phyloP scores from a whole-genome alignment of 1,139 yeast genomes.

The Saccharomycopsis phalli region DNA sequence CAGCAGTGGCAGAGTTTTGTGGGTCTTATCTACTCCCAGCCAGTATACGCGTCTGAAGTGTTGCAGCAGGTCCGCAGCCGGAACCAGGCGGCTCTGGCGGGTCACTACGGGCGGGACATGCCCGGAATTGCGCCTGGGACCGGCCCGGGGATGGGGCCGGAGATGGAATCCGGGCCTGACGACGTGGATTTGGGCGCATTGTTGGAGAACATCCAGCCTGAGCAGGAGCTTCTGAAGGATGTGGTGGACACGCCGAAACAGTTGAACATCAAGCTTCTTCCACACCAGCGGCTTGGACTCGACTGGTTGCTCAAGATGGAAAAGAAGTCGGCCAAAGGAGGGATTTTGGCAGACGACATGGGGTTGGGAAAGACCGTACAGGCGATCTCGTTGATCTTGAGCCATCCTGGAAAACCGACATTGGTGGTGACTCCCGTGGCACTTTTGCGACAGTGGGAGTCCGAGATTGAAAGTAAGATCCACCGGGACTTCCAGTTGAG shows the following conservation, averaged over 20 bases:
- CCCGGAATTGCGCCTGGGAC: background rate
- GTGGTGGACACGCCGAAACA: constrained; percentile 54
- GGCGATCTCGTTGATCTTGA: constrained; percentile 58
- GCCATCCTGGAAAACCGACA: constrained; percentile 26
- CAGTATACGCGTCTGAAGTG: too few relatives aligned
- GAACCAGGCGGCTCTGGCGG: too few relatives aligned
- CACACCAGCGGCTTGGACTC: constrained; percentile 81
- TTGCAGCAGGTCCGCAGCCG: too few relatives aligned
- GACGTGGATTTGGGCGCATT: constrained; percentile 37
- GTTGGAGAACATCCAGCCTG: constrained; percentile 58
- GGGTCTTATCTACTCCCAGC: too few relatives aligned
- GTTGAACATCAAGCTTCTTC: constrained; percentile 54
- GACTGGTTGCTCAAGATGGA: constrained; percentile 75
- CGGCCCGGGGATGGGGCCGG: background rate
- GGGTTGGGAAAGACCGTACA: constrained; percentile 91
- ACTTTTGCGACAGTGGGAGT: constrained; percentile 73
- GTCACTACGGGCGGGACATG: too few relatives aligned
- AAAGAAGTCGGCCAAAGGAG: constrained; percentile 49
- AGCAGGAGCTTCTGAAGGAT: constrained; percentile 31
- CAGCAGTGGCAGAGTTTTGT: too few relatives aligned
- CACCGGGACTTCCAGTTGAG: constrained; percentile 38
- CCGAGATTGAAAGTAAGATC: constrained; percentile 58
- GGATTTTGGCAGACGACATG: constrained; percentile 89
- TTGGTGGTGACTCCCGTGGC: constrained; percentile 82
- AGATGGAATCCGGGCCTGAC: background rate